Base-by-base conservation (phyloP, 257 asterid species). In the Fraxinus pennsylvanica region DNA sequence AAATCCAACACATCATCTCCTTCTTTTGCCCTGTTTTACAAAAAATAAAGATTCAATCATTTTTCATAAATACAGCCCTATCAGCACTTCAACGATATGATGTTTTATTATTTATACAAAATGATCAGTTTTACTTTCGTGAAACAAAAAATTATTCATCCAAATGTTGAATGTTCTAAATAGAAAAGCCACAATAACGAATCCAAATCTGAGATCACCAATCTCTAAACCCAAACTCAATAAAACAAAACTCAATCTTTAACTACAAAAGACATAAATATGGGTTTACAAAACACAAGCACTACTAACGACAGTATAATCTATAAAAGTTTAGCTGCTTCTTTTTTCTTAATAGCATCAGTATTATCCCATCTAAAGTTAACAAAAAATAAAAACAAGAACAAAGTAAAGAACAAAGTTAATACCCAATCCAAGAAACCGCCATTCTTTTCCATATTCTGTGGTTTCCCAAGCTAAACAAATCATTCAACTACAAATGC, bases 361-460 rank as follows among this genome's bases (percentile, higher is more conserved):
- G 52, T 10, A 13, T 13, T 25, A 43, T 12, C 17, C 52, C 12
- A 43, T 43, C 19, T 66, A 41, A 76, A 66, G 71, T 52, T 52
- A n/a, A 41, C 67, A 65, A 14, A 5, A 67, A 17, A 71, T 25
- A 29, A 17, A 36, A 19, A 25, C n/a, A 21, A 32, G 22, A 35
- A 78, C 68, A 74, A 72, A 21, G 52, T 29, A n/a, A 21, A 32
- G 22, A 35, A 78, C 68, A 74, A 72, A 21, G 52, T 29, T n/a
- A 8, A 41, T 86, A 94, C 98, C 92, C 92, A 81, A 89, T 88
- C 98, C 97, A 94, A 71, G 96, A 90, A 85, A 94, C 93, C 67
- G 88, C 80, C 98, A 94, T 94, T 86, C 94, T 86, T 85, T 92
- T 94, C 98, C 97, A 94, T 68, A 92, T 87, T 79, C 96, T 86